phyloP scores from a whole-genome alignment of 2,329 filamentous ascomycete species.

The Mycosphaerella sp. region DNA sequence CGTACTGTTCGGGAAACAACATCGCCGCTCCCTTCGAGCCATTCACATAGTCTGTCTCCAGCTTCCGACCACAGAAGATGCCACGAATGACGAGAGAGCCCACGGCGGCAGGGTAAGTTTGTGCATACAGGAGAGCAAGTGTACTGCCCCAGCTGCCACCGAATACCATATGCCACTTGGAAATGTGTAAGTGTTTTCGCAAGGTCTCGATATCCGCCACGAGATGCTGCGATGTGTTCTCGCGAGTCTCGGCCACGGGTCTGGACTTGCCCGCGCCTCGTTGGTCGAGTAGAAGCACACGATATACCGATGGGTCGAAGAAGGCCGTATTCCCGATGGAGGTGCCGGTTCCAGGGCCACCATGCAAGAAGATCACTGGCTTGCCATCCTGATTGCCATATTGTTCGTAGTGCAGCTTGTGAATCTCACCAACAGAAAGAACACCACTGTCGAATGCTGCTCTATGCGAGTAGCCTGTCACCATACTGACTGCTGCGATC shows the following conservation, averaged over 20 bases:
- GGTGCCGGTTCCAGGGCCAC: conserved; percentile 17
- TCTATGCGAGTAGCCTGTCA: background rate
- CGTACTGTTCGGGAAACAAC: conserved; percentile 14
- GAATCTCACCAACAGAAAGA: conserved; percentile 41
- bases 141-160: conserved; percentile 18
- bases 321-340: conserved; percentile 11
- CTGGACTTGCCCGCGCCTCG: conserved; percentile 36
- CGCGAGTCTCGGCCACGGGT: conserved; percentile 12
- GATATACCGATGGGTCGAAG: conserved; percentile 33
- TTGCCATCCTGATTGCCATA: conserved; percentile 13
- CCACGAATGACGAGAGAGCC: conserved; percentile 15
- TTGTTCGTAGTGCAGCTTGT: conserved; percentile 17
- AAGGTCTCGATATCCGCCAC: conserved; percentile 16
- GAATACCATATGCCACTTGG: conserved; percentile 19
- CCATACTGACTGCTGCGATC: background rate
- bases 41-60: conserved; percentile 10
- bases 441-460: conserved; percentile 67
- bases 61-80: conserved; percentile 12
- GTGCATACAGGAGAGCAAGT: conserved; percentile 15
- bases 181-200: conserved; percentile 10
- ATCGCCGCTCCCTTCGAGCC: conserved; percentile 4
- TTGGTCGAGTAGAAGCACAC: conserved; percentile 38
- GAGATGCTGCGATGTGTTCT: conserved; percentile 17
- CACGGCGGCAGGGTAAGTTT: conserved; percentile 10
- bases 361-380: conserved; percentile 18